phyloP scores from a whole-genome alignment of 1,284 basidiomycete species.

The Ganoderma meredithae region DNA sequence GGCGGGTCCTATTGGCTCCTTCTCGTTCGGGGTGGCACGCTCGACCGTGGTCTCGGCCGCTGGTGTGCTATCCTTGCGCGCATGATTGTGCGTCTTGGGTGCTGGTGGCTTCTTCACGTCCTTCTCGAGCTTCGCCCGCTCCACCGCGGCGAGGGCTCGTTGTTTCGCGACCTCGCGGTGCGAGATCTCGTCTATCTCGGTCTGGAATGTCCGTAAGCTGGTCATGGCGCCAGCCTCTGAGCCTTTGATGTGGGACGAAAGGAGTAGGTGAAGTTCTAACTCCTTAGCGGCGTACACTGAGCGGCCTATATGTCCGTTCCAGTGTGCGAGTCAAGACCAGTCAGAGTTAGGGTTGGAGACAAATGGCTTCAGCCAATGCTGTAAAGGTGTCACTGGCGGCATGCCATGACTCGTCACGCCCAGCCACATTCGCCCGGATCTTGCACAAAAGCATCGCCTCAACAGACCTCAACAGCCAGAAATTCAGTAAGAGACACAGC shows the following conservation, averaged over 20 bases:
- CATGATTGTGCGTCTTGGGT: conserved; percentile 30
- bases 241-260: conserved; percentile 37
- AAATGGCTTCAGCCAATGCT: conserved; percentile 5
- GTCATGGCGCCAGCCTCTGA: conserved; percentile 52
- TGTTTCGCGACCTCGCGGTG: conserved; percentile 69
- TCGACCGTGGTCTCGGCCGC: conserved; percentile 13
- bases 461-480: neutral
- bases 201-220: conserved; percentile 73
- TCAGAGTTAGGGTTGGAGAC: conserved; percentile 20
- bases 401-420: conserved; percentile 32
- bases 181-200: conserved; percentile 78
- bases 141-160: conserved; percentile 48
- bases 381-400: conserved; percentile 26
- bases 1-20: conserved; percentile 24
- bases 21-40: conserved; percentile 22
- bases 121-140: conserved; percentile 44
- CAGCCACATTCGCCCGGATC: conserved; percentile 15
- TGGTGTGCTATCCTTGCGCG: conserved; percentile 29
- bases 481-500: neutral
- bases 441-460: conserved; percentile 3
- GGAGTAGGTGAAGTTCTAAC: neutral
- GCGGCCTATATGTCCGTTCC: conserved; percentile 22
- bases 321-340: conserved; percentile 33
- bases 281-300: neutral
- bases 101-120: conserved; percentile 44